phyloP scores from a whole-genome alignment of 768 basidiomycete species.

The Leccinum incarnatum region DNA sequence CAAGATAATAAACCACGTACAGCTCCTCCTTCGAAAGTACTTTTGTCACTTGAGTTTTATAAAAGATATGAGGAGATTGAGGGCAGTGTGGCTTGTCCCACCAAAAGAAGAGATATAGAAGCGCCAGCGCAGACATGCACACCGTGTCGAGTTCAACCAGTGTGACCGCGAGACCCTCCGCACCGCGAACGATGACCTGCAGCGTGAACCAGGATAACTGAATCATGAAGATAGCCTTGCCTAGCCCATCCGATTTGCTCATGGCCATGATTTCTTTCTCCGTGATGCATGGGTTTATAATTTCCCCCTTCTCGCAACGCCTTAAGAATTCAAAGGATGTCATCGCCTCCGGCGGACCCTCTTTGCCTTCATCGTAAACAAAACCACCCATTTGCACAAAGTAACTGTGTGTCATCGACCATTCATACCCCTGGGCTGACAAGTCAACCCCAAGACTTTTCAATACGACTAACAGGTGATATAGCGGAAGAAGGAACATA shows the following conservation, averaged over 20 bases:
- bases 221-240: not conserved
- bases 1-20: not conserved
- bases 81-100: not conserved
- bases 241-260: not conserved
- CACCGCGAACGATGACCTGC: not conserved
- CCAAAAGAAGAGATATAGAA: not conserved
- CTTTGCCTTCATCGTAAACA: not conserved
- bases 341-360: not conserved
- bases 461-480: not conserved
- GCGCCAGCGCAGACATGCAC: too few species aligned
- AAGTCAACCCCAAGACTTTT: not conserved
- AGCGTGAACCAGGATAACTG: not conserved
- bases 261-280: not conserved
- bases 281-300: not conserved
- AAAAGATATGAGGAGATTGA: not conserved
- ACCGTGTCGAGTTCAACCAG: not conserved
- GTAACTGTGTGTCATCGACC: not conserved
- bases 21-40: not conserved
- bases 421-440: not conserved
- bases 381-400: not conserved
- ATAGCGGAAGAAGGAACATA: not conserved
- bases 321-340: not conserved
- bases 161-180: not conserved
- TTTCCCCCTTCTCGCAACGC: not conserved
- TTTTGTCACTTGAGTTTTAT: not conserved